phyloP scores from a whole-genome alignment of 257 asterid species.

The Lycium barbarum region DNA sequence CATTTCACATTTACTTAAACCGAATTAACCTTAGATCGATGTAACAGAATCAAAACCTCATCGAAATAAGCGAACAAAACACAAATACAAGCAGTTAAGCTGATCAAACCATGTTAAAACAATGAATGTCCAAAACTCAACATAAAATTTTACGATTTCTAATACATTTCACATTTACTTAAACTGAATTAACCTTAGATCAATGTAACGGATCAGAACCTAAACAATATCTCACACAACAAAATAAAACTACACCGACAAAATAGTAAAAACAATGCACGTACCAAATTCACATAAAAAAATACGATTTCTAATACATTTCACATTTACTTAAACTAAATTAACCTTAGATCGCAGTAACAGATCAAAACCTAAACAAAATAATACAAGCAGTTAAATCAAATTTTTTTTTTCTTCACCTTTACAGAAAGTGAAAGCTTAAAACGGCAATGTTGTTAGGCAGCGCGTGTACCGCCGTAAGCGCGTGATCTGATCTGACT shows the following conservation, averaged over 20 bases:
- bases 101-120: neutral
- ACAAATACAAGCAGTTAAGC: neutral
- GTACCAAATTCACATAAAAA: neutral
- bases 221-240: neutral
- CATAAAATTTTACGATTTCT: neutral
- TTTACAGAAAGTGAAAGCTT: neutral
- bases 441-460: slow-evolving; percentile 13
- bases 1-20: neutral
- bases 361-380: neutral
- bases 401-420: neutral
- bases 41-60: neutral
- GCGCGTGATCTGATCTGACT: slow-evolving; percentile 15
- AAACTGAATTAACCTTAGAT: neutral
- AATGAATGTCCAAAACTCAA: neutral
- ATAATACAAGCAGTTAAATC: neutral
- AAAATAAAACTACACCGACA: no score
- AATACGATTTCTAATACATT: neutral
- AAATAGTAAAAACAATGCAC: neutral
- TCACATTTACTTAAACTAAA: neutral
- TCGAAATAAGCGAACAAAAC: neutral
- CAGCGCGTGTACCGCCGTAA: slow-evolving; percentile 8
- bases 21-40: neutral
- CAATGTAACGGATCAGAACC: neutral
- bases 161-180: neutral
- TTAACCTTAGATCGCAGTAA: neutral